Evolutionary conservation across 768 basidiomycete genomes (phyloP), one percentile per base, ranked within the genome.

Genomic region (Boletus rubescentipes): DNA sequence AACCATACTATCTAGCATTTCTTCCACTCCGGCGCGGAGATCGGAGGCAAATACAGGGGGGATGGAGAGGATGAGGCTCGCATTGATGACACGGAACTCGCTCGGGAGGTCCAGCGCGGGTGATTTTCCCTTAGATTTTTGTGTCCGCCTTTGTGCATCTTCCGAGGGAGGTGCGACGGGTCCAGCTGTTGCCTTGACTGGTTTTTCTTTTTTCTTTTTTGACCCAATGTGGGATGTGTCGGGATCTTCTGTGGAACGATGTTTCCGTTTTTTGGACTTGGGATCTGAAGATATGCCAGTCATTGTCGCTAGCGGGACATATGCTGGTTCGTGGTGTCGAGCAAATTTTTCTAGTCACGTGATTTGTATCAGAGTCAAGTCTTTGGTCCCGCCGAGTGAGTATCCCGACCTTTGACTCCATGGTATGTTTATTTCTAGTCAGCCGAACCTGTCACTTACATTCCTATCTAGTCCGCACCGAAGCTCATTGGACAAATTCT

Each of bases 1-100:
- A 14, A 96, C 74, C 89, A 97, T 89, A 9, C 90, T 91, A 70
- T 98, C 93, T 16, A 98, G 75, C 82, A 94, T 85, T 72, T 98
- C 93, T 65, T 88, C 84, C 16, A 84, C 90, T 8, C 95, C 95
- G 37, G 71, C 75, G 10, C 79, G 75, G n/a, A 87, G 81, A 70
- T 89, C 82, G 39, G 74, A 78, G 15, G 90, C 81, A 68, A 93
- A 96, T 39, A 88, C 78, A 1, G 94, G 94, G 29, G 94, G 82
- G 15, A 97, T 79, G 10, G 90, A 85, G 38, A 96, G 74, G 23
- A 79, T 73, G 50, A 94, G 75, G 30, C 82, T 79, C n/a, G 90
- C 79, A 46, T 76, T 76, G 65, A 91, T 72, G 48, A 83, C 66
- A 54, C 77, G 74, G 65, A 91, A 91, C 65, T 89, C 83, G 26